These are phyloP conservation scores for Suhomyces canberraensis DNA, from an alignment of 805 yeast species.

Conservation along the genomic window DNA sequence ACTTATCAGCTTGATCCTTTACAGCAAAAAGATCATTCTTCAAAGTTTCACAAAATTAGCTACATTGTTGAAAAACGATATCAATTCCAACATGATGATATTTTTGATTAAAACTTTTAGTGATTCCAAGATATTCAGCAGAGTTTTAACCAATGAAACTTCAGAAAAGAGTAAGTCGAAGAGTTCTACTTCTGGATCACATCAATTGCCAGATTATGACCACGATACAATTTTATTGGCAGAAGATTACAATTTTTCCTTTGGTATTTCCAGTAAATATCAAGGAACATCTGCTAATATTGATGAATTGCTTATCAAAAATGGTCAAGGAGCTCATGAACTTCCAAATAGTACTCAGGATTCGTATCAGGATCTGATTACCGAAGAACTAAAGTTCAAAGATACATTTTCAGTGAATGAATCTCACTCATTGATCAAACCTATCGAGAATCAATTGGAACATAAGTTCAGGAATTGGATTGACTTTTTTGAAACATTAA, in stretches of 20 bases:
- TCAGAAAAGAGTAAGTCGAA: slow-evolving; percentile 21
- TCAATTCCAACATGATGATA: slow-evolving; percentile 41
- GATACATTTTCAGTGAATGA: slow-evolving; percentile 5
- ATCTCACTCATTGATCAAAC: background rate
- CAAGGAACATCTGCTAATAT: slow-evolving; percentile 21
- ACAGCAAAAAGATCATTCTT: slow-evolving; percentile 35
- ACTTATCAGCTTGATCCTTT: slow-evolving; percentile 32
- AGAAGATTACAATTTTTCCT: slow-evolving; percentile 48
- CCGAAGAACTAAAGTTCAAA: slow-evolving; percentile 6
- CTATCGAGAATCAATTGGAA: slow-evolving; percentile 22
- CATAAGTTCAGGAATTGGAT: slow-evolving; percentile 28
- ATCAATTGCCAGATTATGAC: slow-evolving; percentile 22
- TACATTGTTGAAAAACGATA: slow-evolving; percentile 31
- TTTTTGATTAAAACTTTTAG: slow-evolving; percentile 36
- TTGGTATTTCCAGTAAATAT: slow-evolving; percentile 54
- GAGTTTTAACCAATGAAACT: slow-evolving; percentile 3
- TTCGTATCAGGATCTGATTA: slow-evolving; percentile 6
- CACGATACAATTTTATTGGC: slow-evolving; percentile 31
- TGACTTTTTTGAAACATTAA: slow-evolving; percentile 26
- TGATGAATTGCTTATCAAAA: slow-evolving; percentile 34
- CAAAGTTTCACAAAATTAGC: slow-evolving; percentile 35
- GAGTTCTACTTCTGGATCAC: slow-evolving; percentile 6
- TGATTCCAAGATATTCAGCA: slow-evolving; percentile 30
- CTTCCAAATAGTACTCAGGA: slow-evolving; percentile 10
- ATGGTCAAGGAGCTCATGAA: slow-evolving; percentile 5